Evolutionary conservation across 208 protist genomes (phyloP).

Genomic region (Acanthamoeba castellanii): DNA sequence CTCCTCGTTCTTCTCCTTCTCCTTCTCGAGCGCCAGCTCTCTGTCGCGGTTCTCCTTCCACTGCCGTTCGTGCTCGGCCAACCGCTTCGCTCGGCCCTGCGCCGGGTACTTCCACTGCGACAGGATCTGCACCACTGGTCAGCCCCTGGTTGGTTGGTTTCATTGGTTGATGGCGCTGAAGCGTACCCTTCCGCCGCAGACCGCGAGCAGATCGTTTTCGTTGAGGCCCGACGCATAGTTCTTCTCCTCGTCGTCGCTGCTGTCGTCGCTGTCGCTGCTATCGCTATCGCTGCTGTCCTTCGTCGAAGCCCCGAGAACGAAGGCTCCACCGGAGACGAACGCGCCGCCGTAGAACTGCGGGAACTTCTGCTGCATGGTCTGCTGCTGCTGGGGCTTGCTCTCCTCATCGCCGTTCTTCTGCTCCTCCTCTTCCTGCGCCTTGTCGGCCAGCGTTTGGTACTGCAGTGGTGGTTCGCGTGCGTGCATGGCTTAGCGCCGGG

Average conservation of each 20-base stretch:
- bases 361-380: not conserved
- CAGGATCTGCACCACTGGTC: not conserved
- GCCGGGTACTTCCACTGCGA: constrained; percentile 52
- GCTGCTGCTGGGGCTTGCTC: not conserved
- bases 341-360: constrained; percentile 1
- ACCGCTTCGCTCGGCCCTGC: constrained; percentile 1
- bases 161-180: not conserved
- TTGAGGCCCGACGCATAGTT: not conserved
- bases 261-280: not conserved
- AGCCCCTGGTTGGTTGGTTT: not conserved
- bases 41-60: constrained; percentile 47
- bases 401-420: not conserved
- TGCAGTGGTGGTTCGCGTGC: not conserved
- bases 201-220: constrained; percentile 4
- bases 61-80: constrained; percentile 34
- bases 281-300: not conserved
- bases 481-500: not conserved
- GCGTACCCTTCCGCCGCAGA: not conserved
- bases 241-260: constrained; percentile 9
- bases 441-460: constrained; percentile 31
- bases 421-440: not conserved
- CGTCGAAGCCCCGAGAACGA: not conserved
- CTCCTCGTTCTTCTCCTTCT: not conserved
- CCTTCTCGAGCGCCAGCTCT: not conserved
- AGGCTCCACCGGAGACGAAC: constrained; percentile 16